Evolutionary conservation across 768 basidiomycete species (phyloP), one percentile per base, ranked within the genome.

Genomic region (Clitopilus hobsonii): DNA sequence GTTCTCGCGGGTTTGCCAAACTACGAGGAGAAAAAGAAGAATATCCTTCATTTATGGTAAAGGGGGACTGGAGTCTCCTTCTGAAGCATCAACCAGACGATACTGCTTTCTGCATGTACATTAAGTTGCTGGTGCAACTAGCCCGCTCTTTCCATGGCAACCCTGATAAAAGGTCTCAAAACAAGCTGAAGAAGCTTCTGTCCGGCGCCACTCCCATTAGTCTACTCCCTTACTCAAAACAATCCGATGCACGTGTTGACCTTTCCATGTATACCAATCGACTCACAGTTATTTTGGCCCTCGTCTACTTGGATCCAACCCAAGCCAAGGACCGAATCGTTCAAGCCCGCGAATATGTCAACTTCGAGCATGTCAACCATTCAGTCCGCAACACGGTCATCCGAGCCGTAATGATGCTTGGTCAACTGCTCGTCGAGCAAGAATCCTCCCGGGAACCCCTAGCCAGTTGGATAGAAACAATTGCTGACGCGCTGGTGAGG

Each of bases 241-340:
- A 65, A 2, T 81, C 80, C 4, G 84, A 86, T 0, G 71, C 75
- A 0, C 57, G 66, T 2, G 72, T 78, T 28, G 82, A 89, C 30
- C 74, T 89, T 1, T 88, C 91, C 0, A 85, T 85, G 78, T 74
- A 96, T 28, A 83, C 87, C 68, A 97, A 97, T 68, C 84, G 94
- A 7, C 84, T 91, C 61, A 83, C 81, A 49, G 85, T 89, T 10
- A 74, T 89, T 59, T 82, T 87, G 5, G 74, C 91, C 24, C 85
- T 84, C 3, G 76, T 89, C 38, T 79, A 85, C 60, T 79, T 97
- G 45, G 83, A 88, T 47, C 64, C 73, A 1, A 60, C 73, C 2
- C 77, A 79, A 20, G 69, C 78, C 47, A 69, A 69, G 3, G 75
- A 77, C 41, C 82, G 88, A 14, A 67, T 94, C 38, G 69, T 75